phyloP scores from a whole-genome alignment of 371 early-diverging fungal species.

The Rhizopus microsporus region DNA sequence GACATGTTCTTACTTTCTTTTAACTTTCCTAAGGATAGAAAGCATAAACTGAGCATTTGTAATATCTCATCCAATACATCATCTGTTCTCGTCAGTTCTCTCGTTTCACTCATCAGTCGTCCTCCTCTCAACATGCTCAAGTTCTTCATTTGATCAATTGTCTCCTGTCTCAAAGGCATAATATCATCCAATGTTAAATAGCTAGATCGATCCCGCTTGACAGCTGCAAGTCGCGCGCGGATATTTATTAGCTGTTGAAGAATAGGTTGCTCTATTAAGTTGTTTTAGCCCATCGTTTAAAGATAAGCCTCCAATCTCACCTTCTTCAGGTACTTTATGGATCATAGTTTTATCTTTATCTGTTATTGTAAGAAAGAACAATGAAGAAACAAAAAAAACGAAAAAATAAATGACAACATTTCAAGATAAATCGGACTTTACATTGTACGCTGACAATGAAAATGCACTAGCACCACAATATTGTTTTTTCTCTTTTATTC shows the following conservation, averaged over 20 bases:
- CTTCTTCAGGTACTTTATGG: constrained; percentile 30
- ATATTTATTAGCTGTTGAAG: constrained; percentile 64
- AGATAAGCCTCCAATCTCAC: constrained; percentile 6
- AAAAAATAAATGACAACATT: too few relatives aligned
- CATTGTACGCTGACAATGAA: too few relatives aligned
- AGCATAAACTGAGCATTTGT: constrained; percentile 77
- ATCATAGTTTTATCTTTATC: constrained; percentile 16
- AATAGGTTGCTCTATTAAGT: constrained; percentile 55
- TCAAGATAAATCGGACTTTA: too few relatives aligned
- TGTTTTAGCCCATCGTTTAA: not conserved
- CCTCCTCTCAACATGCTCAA: constrained; percentile 33
- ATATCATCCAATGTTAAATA: constrained; percentile 65
- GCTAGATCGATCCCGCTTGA: constrained; percentile 72
- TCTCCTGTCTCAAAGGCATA: constrained; percentile 54
- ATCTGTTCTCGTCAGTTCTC: constrained; percentile 64
- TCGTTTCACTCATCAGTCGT: constrained; percentile 20
- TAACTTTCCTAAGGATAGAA: constrained; percentile 75
- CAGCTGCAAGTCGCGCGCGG: constrained; percentile 66
- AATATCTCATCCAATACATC: constrained; percentile 75
- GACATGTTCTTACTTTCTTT: constrained; percentile 53
- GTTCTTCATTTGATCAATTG: constrained; percentile 31
- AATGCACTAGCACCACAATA: too few relatives aligned
- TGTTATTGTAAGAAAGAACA: too few relatives aligned
- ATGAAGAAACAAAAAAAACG: too few relatives aligned
- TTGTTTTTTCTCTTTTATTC: too few relatives aligned